Conservation (phyloP, 371 early-diverging fungal genomes). For the Quaeritorhiza haematococci region DNA sequence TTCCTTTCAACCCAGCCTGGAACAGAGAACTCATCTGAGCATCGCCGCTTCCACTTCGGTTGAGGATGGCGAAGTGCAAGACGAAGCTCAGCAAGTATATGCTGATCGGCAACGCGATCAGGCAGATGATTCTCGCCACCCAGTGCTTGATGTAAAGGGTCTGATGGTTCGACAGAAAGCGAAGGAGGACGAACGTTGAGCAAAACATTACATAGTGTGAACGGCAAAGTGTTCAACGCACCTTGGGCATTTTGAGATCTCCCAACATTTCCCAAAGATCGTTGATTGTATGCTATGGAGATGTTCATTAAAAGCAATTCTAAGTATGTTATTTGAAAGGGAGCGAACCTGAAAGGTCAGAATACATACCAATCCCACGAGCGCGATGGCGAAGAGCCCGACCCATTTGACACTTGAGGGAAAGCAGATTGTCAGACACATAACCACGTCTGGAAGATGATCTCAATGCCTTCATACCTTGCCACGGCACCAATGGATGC, state of each 20-base stretch:
- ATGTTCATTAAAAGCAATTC: neutral
- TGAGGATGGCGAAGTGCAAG: constrained; percentile 89
- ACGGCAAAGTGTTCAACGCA: constrained; percentile 11
- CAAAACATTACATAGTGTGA: constrained; percentile 2
- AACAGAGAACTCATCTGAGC: constrained; percentile 98
- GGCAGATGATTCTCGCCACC: constrained; percentile 67
- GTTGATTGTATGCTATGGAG: constrained; percentile 73
- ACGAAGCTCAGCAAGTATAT: constrained; percentile 89
- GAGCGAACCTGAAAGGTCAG: neutral
- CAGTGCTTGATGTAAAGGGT: constrained; percentile 68
- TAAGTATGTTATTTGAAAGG: neutral
- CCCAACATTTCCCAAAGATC: constrained; percentile 93
- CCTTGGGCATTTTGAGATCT: constrained; percentile 67
- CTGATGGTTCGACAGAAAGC: constrained; percentile 21
- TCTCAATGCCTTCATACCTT: constrained; percentile 42
- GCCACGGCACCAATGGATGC: constrained; percentile 83
- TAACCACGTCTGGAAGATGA: neutral
- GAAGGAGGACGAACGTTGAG: neutral
- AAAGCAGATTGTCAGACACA: neutral
- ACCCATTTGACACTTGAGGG: constrained; percentile 97
- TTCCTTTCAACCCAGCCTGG: constrained; percentile 90
- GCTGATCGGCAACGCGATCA: constrained; percentile 82
- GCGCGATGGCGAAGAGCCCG: constrained; percentile 90
- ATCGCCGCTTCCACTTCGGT: constrained; percentile 89
- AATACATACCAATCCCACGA: constrained; percentile 76